Evolutionary conservation across 768 basidiomycete species (phyloP).

Genomic region (Pulveroboletus frians): DNA sequence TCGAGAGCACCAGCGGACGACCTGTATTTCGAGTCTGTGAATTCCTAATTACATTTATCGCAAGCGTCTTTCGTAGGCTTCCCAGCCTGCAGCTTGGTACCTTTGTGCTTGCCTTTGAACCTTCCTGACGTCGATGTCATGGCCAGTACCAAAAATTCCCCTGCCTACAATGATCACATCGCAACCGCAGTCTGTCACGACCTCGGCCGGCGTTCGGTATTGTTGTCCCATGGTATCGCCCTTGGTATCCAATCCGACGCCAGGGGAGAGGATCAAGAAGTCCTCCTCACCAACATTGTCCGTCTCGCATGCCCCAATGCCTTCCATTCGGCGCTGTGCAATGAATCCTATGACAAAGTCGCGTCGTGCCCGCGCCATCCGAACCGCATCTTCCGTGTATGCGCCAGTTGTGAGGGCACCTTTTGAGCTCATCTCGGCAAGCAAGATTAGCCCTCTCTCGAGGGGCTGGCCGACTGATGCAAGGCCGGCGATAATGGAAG

Average conservation of each 20-base stretch:
- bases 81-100: conserved; percentile 86
- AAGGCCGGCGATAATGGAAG: conserved; percentile 88
- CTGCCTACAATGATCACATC: conserved; percentile 98
- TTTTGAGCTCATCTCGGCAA: conserved; percentile 94
- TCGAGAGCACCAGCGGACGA: background rate
- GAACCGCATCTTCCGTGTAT: conserved; percentile 81
- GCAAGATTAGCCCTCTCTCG: conserved; percentile 77
- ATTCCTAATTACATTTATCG: conserved; percentile 3
- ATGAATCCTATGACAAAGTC: conserved; percentile 97
- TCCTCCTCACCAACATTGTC: conserved; percentile 52
- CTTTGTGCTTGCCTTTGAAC: conserved; percentile 66
- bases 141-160: conserved; percentile 77
- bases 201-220: conserved; percentile 85
- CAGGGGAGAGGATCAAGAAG: conserved; percentile 88
- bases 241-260: conserved; percentile 75
- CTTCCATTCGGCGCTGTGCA: conserved; percentile 81
- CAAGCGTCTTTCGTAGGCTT: conserved; percentile 70
- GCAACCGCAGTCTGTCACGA: conserved; percentile 74
- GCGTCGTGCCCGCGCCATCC: conserved; percentile 76
- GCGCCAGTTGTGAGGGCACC: conserved; percentile 78
- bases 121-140: conserved; percentile 36
- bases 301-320: conserved; percentile 38
- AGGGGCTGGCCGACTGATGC: conserved; percentile 80
- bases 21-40: background rate
- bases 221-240: conserved; percentile 93